Conservation (phyloP, 345 rosid genomes). For the Eucalyptus melliodora region DNA sequence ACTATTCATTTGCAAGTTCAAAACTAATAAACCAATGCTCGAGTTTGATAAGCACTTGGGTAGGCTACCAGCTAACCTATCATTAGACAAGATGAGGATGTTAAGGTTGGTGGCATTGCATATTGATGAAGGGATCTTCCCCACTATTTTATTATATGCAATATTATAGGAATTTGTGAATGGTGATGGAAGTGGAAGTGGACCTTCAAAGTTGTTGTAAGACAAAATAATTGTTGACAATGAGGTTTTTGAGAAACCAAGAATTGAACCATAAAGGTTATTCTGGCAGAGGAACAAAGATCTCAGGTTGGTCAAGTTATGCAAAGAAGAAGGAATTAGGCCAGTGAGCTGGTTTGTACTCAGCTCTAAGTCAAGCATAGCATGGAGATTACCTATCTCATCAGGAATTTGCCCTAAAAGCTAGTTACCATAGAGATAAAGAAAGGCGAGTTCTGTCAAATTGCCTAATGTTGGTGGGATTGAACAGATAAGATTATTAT, state of each 20-base stretch:
- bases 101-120: not conserved
- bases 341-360: too few species aligned
- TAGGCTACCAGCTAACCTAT: not conserved
- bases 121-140: not conserved
- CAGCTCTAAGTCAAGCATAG: too few species aligned
- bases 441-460: too few species aligned
- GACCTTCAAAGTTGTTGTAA: not conserved
- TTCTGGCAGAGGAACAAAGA: too few species aligned
- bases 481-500: too few species aligned
- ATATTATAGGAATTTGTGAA: rapidly evolving
- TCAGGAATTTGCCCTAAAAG: too few species aligned
- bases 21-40: not conserved
- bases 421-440: too few species aligned
- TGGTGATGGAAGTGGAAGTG: not conserved
- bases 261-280: too few species aligned
- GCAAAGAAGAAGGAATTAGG: too few species aligned
- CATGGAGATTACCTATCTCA: too few species aligned
- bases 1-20: not conserved
- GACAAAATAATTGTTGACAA: not conserved
- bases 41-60: not conserved
- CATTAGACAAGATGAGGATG: not conserved
- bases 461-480: too few species aligned
- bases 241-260: not conserved
- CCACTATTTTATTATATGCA: not conserved
- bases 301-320: too few species aligned